These are phyloP conservation scores for Neurospora pannonica DNA, from an alignment of 495 filamentous ascomycete genomes.

Conservation along the genomic window DNA sequence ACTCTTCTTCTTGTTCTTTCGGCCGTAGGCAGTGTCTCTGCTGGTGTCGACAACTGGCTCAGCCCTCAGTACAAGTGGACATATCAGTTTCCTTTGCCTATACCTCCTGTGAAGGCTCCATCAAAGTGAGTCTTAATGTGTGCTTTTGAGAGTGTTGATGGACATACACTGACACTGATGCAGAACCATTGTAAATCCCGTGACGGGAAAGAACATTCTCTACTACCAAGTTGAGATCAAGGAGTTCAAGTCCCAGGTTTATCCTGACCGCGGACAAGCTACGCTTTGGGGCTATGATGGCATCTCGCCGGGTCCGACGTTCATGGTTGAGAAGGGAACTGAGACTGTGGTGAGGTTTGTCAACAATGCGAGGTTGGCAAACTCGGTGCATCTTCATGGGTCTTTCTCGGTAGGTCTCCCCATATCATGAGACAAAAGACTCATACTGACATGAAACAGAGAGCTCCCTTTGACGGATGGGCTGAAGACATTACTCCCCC, in stretches of 20 bases:
- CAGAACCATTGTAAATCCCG: constrained; percentile 21
- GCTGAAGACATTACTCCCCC: constrained; percentile 40
- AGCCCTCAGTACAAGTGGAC: constrained; percentile 30
- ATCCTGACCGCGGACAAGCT: constrained; percentile 35
- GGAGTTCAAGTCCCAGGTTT: constrained; percentile 34
- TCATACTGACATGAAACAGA: neutral
- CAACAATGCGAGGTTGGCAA: constrained; percentile 33
- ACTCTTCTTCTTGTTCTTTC: neutral
- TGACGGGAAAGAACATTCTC: constrained; percentile 19
- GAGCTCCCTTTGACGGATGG: constrained; percentile 41
- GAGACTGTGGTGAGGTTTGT: constrained; percentile 44
- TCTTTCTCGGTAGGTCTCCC: constrained; percentile 24
- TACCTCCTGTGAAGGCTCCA: constrained; percentile 37
- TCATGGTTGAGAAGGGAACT: constrained; percentile 31
- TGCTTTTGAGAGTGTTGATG: no score
- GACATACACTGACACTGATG: no score
- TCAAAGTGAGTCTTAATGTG: constrained; percentile 19
- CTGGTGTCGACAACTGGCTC: constrained; percentile 11
- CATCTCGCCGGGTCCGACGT: constrained; percentile 43
- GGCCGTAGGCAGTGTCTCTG: neutral
- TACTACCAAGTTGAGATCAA: constrained; percentile 42
- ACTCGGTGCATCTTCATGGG: constrained; percentile 44
- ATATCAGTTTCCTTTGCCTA: constrained; percentile 38
- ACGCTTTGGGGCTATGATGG: constrained; percentile 45
- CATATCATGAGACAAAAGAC: neutral